Evolutionary conservation across 2,329 filamentous ascomycete genomes (phyloP).

Genomic region (Botrytis byssoidea): DNA sequence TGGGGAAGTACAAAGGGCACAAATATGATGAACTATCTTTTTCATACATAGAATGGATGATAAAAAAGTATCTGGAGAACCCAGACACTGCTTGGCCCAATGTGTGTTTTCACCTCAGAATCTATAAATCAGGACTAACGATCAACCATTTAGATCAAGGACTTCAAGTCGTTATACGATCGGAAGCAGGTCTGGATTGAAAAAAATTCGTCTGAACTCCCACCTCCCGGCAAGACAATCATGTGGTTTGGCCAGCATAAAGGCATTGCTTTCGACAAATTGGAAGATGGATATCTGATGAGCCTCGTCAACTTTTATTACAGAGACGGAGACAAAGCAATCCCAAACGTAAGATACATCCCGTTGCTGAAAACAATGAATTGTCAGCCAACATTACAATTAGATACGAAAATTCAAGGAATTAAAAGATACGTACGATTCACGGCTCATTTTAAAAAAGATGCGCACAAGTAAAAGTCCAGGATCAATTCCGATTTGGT

Average conservation of each 20-base stretch:
- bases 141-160: not conserved
- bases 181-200: not conserved
- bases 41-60: not conserved
- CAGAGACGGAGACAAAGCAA: not conserved
- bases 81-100: not conserved
- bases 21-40: not conserved
- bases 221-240: not conserved
- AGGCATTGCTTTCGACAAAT: not conserved
- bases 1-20: not conserved
- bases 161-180: not conserved
- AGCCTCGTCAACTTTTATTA: not conserved
- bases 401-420: constrained; percentile 1
- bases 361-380: not conserved
- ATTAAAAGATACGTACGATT: not conserved
- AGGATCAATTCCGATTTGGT: constrained; percentile 16
- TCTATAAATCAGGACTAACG: not conserved
- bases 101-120: not conserved
- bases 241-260: not conserved
- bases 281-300: not conserved
- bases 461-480: not conserved
- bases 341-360: not conserved
- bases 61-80: not conserved
- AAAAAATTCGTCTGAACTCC: not conserved
- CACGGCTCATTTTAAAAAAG: not conserved
- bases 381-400: not conserved